Evolutionary conservation across 805 yeast genomes (phyloP).

Genomic region (Barnettozyma siamensis): DNA sequence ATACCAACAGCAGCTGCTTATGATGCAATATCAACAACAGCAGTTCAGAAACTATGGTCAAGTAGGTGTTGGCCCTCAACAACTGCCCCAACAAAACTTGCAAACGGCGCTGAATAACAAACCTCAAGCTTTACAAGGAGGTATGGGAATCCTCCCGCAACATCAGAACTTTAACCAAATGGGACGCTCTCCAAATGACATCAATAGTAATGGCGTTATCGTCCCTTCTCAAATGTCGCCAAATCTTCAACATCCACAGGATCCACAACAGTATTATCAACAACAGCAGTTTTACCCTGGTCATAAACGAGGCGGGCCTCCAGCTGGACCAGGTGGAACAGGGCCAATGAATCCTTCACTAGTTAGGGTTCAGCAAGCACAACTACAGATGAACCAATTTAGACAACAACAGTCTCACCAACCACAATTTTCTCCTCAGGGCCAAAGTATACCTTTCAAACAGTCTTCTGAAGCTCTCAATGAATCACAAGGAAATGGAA

Average conservation of each 20-base stretch:
- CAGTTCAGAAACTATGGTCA: constrained; percentile 2
- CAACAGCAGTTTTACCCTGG: constrained; percentile 26
- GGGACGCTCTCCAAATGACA: background rate
- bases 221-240: constrained; percentile 8
- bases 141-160: background rate
- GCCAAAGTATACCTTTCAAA: constrained; percentile 17
- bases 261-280: constrained; percentile 21
- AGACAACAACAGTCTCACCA: constrained; percentile 34
- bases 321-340: constrained; percentile 2
- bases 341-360: constrained; percentile 20
- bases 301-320: constrained; percentile 14
- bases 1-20: constrained; percentile 10
- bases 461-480: background rate
- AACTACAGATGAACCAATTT: constrained; percentile 43
- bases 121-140: background rate
- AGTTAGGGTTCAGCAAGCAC: constrained; percentile 32
- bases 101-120: background rate
- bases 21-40: constrained; percentile 9
- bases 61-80: constrained; percentile 2
- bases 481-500: constrained; percentile 3
- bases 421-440: background rate
- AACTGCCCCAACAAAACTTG: background rate
- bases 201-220: constrained; percentile 3
- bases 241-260: constrained; percentile 13
- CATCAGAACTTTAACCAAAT: constrained; percentile 2